A percentile compares a stretch with the other conserved stretches of the same genome.
Conservation (phyloP, 176 grass and related monocot genomes). For the Lolium multiflorum region DNA sequence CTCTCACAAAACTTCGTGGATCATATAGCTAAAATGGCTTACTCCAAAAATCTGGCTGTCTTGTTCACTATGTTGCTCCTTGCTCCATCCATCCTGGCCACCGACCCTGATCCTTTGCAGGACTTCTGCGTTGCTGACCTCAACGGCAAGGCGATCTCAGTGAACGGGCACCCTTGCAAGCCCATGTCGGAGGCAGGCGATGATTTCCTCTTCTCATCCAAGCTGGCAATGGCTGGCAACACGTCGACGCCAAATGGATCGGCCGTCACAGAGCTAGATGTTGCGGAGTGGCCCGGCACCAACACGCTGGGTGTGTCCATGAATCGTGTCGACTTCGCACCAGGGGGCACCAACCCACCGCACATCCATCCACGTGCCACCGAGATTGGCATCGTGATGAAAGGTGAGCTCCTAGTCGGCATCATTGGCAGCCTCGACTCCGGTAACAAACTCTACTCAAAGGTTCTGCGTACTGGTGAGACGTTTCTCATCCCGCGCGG, state of each 20-base stretch:
- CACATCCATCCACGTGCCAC: constrained; percentile 64
- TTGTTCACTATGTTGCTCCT: neutral
- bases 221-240: constrained; percentile 10
- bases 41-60: neutral
- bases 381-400: constrained; percentile 36
- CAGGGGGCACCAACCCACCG: constrained; percentile 63
- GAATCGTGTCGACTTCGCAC: constrained; percentile 72
- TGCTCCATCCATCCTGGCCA: neutral
- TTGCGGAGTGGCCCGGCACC: constrained; percentile 47
- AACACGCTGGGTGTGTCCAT: constrained; percentile 79
- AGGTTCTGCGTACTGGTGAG: constrained; percentile 52
- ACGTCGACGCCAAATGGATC: constrained; percentile 48
- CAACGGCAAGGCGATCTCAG: neutral
- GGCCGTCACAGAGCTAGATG: constrained; percentile 49
- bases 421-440: constrained; percentile 51
- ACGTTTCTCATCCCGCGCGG: constrained; percentile 71
- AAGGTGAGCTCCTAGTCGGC: constrained; percentile 56
- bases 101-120: constrained; percentile 61
- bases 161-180: constrained; percentile 63
- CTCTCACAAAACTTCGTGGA: neutral
- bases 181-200: constrained; percentile 17
- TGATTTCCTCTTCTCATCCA: constrained; percentile 58
- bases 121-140: constrained; percentile 72
- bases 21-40: neutral
- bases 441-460: constrained; percentile 53